Evolutionary conservation across 176 grass and related monocot species (phyloP).

Genomic region (Melocanna baccifera): DNA sequence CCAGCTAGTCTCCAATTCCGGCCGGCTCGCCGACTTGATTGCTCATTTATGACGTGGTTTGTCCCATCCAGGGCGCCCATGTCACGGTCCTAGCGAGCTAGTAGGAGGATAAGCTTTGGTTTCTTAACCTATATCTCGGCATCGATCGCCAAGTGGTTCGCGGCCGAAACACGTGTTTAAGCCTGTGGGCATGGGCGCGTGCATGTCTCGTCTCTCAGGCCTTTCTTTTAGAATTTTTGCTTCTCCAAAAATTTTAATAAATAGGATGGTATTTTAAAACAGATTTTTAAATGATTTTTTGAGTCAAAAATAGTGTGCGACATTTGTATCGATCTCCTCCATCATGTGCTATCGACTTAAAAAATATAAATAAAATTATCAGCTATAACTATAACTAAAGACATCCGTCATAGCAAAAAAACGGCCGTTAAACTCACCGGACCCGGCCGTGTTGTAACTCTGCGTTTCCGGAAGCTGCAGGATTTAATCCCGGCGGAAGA

Average conservation of each 20-base stretch:
- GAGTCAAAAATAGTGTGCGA: too few relatives aligned
- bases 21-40: neutral
- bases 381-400: too few relatives aligned
- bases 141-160: slow-evolving; percentile 16
- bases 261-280: too few relatives aligned
- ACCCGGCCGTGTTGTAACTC: too few relatives aligned
- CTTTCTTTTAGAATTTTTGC: too few relatives aligned
- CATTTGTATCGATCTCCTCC: too few relatives aligned
- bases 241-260: too few relatives aligned
- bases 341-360: fast-evolving
- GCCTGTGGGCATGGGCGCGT: neutral
- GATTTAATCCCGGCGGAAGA: too few relatives aligned
- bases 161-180: slow-evolving; percentile 22
- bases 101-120: neutral
- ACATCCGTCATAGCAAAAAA: too few relatives aligned
- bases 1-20: slow-evolving; percentile 14
- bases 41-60: neutral
- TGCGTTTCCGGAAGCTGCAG: neutral
- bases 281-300: too few relatives aligned
- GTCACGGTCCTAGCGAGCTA: slow-evolving; percentile 7
- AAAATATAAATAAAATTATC: too few relatives aligned
- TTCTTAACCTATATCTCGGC: too few relatives aligned
- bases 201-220: neutral
- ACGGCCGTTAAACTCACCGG: neutral
- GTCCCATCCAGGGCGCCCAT: slow-evolving; percentile 1